A percentile compares a stretch with the other conserved stretches of the same genome.
Conservation (phyloP, 2,329 filamentous ascomycete genomes). For the Chaetomium olivaceum region DNA sequence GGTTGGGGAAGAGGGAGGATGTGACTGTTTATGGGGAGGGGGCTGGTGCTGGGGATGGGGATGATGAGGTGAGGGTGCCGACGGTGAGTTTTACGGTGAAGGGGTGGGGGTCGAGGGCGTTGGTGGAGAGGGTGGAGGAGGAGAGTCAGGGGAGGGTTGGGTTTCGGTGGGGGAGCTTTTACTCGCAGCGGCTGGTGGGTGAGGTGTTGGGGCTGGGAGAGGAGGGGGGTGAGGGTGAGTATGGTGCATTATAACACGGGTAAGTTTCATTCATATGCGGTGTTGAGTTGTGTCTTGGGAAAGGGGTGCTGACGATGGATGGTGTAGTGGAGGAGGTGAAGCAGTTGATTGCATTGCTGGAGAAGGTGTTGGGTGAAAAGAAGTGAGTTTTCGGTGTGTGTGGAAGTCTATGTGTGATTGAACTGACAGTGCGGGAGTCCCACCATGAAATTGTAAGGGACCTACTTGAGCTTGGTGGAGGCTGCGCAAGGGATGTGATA, state of each 20-base stretch:
- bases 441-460: not conserved
- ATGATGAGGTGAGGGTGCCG: conserved; percentile 46
- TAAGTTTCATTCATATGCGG: conserved; percentile 38
- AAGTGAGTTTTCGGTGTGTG: conserved; percentile 11
- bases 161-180: conserved; percentile 64
- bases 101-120: conserved; percentile 50
- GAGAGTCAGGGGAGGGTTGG: conserved; percentile 49
- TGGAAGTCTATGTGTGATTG: not conserved
- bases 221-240: conserved; percentile 62
- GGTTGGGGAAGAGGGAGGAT: conserved; percentile 52
- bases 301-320: not conserved
- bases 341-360: conserved; percentile 52
- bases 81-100: conserved; percentile 64
- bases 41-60: conserved; percentile 46
- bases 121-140: conserved; percentile 59
- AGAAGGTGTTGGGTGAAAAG: conserved; percentile 46
- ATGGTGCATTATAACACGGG: conserved; percentile 68
- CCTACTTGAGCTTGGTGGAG: not conserved
- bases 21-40: conserved; percentile 57
- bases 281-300: not conserved
- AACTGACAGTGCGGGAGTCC: not conserved
- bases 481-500: not conserved
- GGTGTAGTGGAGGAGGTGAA: conserved; percentile 58
- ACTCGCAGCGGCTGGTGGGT: conserved; percentile 58
- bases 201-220: conserved; percentile 56